Conservation (phyloP, 768 basidiomycete genomes). For the Mycena polygramma region DNA sequence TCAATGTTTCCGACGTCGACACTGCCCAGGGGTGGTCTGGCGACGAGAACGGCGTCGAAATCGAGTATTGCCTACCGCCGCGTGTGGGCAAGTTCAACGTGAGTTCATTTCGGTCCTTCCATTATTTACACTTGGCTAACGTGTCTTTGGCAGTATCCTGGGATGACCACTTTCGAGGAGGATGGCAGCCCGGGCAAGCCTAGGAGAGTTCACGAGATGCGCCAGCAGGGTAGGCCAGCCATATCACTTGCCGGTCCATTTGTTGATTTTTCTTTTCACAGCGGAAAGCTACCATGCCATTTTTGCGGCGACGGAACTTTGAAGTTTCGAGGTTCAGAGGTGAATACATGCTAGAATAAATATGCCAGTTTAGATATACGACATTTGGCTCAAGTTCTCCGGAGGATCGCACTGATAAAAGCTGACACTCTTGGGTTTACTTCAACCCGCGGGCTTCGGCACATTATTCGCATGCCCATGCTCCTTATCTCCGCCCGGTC, state of each 20-base stretch:
- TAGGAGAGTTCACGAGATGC: conserved; percentile 27
- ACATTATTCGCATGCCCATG: no score
- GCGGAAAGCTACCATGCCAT: conserved; percentile 38
- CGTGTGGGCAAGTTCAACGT: conserved; percentile 49
- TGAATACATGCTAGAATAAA: no score
- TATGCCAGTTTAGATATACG: no score
- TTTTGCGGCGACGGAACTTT: conserved; percentile 32
- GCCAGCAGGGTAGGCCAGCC: conserved; percentile 27
- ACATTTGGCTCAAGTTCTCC: no score
- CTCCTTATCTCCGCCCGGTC: no score
- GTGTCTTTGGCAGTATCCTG: conserved; percentile 9
- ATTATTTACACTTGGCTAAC: neutral
- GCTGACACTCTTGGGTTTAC: no score
- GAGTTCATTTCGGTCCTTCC: neutral
- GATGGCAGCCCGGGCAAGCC: conserved; percentile 30
- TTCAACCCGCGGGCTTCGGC: no score
- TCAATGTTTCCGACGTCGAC: conserved; percentile 56
- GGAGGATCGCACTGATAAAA: no score
- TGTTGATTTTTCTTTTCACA: neutral
- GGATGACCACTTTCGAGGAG: conserved; percentile 30
- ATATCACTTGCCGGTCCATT: neutral
- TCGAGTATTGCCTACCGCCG: conserved; percentile 35
- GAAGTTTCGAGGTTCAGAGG: neutral
- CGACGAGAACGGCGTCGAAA: conserved; percentile 68
- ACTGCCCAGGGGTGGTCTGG: conserved; percentile 49